These are phyloP conservation scores for Leccinum pachyderme DNA, from an alignment of 1,284 basidiomycete species.

Conservation along the genomic window DNA sequence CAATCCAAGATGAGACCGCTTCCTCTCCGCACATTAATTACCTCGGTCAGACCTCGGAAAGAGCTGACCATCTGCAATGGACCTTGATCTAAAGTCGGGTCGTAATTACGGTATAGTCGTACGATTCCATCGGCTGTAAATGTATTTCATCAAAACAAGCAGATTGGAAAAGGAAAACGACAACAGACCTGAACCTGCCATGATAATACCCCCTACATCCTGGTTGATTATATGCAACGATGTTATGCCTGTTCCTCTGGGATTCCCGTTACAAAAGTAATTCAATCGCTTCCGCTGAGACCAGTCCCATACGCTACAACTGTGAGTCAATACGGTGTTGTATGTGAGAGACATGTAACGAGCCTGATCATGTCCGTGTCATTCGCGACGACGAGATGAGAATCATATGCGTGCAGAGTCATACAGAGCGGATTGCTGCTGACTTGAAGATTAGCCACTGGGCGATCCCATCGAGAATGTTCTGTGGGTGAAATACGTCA, in stretches of 20 bases:
- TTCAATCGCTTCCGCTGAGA: slow-evolving; percentile 74
- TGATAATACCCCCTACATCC: slow-evolving; percentile 87
- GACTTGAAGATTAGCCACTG: slow-evolving; percentile 73
- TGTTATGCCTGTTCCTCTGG: slow-evolving; percentile 80
- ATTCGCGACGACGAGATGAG: slow-evolving; percentile 84
- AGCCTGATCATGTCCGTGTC: slow-evolving; percentile 86
- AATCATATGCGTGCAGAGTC: slow-evolving; percentile 91
- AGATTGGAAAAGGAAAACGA: background rate
- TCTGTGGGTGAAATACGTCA: slow-evolving; percentile 33
- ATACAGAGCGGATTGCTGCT: slow-evolving; percentile 73
- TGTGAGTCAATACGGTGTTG: background rate
- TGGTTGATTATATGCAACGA: slow-evolving; percentile 95
- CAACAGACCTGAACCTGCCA: slow-evolving; percentile 79
- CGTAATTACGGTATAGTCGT: slow-evolving; percentile 89
- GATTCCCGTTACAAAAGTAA: slow-evolving; percentile 89
- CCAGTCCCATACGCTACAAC: slow-evolving; percentile 90
- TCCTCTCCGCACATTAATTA: slow-evolving; percentile 70
- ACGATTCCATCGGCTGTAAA: slow-evolving; percentile 84
- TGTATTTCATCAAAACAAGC: slow-evolving; percentile 3
- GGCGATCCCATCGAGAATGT: slow-evolving; percentile 73
- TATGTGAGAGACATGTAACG: slow-evolving; percentile 24
- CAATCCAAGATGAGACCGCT: slow-evolving; percentile 89
- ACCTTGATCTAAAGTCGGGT: slow-evolving; percentile 60
- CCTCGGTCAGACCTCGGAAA: slow-evolving; percentile 87
- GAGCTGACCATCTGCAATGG: slow-evolving; percentile 87